phyloP scores from a whole-genome alignment of 129 eudicot species.

The Helianthus tuberosus region DNA sequence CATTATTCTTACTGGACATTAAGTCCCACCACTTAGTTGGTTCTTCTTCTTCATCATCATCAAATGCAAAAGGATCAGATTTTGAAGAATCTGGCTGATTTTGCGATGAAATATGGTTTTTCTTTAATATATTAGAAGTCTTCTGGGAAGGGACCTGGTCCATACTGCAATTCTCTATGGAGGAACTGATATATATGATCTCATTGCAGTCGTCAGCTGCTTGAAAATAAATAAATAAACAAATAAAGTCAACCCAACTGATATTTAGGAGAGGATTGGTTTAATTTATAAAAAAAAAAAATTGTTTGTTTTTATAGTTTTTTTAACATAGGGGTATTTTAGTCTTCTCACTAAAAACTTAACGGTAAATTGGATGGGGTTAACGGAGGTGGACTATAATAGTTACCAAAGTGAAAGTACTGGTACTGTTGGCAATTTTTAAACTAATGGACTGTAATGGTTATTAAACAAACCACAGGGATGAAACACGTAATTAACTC shows the following conservation, averaged over 20 bases:
- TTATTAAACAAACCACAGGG: neutral
- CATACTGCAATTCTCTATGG: conserved; percentile 48
- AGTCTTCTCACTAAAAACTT: too few species aligned
- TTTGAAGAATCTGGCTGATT: conserved; percentile 39
- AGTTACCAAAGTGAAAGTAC: too few species aligned
- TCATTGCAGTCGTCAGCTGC: conserved; percentile 47
- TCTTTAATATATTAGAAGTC: conserved; percentile 30
- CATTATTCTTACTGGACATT: conserved; percentile 39
- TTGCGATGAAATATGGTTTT: conserved; percentile 31
- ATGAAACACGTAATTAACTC: too few species aligned
- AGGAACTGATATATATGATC: conserved; percentile 46
- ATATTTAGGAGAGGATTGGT: neutral
- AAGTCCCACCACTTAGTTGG: conserved; percentile 80
- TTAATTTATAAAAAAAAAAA: too few species aligned
- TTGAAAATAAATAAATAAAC: conserved; percentile 4
- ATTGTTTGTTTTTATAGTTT: too few species aligned
- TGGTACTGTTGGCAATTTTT: too few species aligned
- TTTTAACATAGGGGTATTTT: too few species aligned
- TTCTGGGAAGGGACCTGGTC: conserved; percentile 42
- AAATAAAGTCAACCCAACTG: neutral
- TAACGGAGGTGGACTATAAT: too few species aligned
- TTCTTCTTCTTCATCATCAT: conserved; percentile 66
- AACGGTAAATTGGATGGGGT: too few species aligned
- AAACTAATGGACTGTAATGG: too few species aligned
- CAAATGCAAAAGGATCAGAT: conserved; percentile 75